Evolutionary conservation across 2,329 filamentous ascomycete genomes (phyloP), one percentile per base, ranked within the genome.

Genomic region (Torrubiellomyces zombiae): DNA sequence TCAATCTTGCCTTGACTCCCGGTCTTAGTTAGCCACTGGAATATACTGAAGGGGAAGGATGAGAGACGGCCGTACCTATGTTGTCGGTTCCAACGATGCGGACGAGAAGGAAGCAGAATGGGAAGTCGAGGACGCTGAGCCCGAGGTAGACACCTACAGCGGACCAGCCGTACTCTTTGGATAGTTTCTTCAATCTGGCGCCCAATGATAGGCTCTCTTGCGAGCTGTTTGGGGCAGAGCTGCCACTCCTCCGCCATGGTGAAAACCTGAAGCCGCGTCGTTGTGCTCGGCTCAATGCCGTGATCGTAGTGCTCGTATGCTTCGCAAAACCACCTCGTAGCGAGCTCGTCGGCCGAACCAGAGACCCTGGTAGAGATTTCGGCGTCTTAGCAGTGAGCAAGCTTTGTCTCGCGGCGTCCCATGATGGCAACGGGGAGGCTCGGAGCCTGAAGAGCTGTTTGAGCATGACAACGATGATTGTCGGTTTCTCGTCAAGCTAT

Each of bases 101-200:
- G 23, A 98, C 89, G 7, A 89, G 70, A 27, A 92, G 53, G 55
- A 93, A 98, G 55, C 86, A 95, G 46, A 95, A 80, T 1, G 89
- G 89, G 36, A 95, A 92, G 53, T 98, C 89, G 25, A 93, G 55
- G 18, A 79, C 76, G 20, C 79, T 85, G 27, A 98, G 55, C 1
- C 61, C 62, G 8, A 94, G 51, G 50, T 98, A 98, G 9, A 98
- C 80, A n/a, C 83, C 86, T 5, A 94, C 52, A 1, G 85, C 85
- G 4, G 79, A 67, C 82, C 85, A 95, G 20, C 89, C 89, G 50
- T 98, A 98, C 50, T 95, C 86, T 34, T 75, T 73, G 3, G 77
- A 83, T 22, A 98, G 66, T 45, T 80, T 82, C 51, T 75, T 83
- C 45, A 95, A 56, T 14, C 76, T 67, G 34, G 72, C 71, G 3